Conservation (phyloP, 2,329 filamentous ascomycete genomes). For the Microsporum audouinii region DNA sequence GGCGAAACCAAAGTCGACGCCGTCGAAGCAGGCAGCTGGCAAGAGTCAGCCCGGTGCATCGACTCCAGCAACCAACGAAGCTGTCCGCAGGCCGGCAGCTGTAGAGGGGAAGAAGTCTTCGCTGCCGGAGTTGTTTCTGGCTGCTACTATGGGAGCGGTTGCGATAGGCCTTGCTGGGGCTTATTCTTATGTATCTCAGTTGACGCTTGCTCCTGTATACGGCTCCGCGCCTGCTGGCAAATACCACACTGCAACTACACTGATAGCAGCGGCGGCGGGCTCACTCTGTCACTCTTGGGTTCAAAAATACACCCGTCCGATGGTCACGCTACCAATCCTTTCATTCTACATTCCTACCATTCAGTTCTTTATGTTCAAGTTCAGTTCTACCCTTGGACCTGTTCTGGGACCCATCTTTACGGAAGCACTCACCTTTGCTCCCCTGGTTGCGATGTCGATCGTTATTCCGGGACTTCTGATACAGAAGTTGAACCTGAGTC, state of each 20-base stretch:
- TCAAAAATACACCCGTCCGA: constrained; percentile 37
- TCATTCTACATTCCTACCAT: constrained; percentile 63
- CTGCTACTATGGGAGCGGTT: neutral
- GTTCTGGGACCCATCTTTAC: constrained; percentile 63
- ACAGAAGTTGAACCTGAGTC: constrained; percentile 46
- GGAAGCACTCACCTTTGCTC: constrained; percentile 61
- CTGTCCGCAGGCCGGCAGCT: neutral
- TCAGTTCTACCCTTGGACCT: constrained; percentile 56
- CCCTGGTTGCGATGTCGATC: constrained; percentile 53
- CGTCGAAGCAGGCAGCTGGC: neutral
- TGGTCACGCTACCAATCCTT: constrained; percentile 54
- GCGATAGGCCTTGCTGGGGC: constrained; percentile 27
- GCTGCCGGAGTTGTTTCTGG: neutral
- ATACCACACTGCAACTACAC: constrained; percentile 58
- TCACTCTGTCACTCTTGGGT: constrained; percentile 55
- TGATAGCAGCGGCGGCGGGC: constrained; percentile 56
- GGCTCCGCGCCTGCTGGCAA: constrained; percentile 66
- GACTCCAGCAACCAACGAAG: neutral
- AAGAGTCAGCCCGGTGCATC: neutral
- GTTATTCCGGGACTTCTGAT: constrained; percentile 54
- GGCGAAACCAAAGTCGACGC: constrained; percentile 1
- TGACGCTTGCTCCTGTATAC: constrained; percentile 75
- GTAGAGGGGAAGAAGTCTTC: neutral
- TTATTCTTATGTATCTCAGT: constrained; percentile 41
- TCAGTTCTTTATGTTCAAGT: constrained; percentile 59